Evolutionary conservation across 306 rosid genomes (phyloP), one percentile per base, ranked within the genome.

Genomic region (Canavalia ensiformis): DNA sequence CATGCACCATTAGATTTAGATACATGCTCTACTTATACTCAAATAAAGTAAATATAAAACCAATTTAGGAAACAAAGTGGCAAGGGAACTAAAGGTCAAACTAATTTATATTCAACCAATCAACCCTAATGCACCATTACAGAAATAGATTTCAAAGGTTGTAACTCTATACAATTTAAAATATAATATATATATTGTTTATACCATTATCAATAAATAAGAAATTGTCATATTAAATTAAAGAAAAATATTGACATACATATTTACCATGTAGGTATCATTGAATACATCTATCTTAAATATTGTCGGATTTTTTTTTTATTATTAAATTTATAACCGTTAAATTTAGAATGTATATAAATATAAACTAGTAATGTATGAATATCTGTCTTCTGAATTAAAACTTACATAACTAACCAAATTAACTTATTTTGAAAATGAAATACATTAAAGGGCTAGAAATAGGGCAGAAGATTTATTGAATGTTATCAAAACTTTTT

Each of bases 1-100:
- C 9, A 5, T 72, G 78, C 78, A 80, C 68, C 7, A 35, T 31
- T 59, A 47, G 54, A 47, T 35, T 71, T 34, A 6, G 78, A 79
- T 46, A 18, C 68, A 58, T 68, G 69, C 25, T 18, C 25, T 18
- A 18, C 25, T 18, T 18, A 18, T 18, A 18, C 25, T 18, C 25
- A 18, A 18, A 18, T 18, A 18, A 18, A 18, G 25, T 18, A 18
- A 18, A 18, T 66, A 39, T 57, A 9, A 58, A 13, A 46, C 18
- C 18, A 69, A 57, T 56, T 7, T 42, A 11, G 28, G 7, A 30
- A 46, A 13, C 13, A 25, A 39, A 37, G 44, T 66, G 44, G 34
- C n/a, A 60, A 29, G 4, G 4, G 79, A 58, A 54, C 2, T 56
- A 39, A 8, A 12, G 58, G 33, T 60, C 33, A 45, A 58, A 42